Conservation (phyloP, 352 stramenopile species). For the Phytophthora pini region DNA sequence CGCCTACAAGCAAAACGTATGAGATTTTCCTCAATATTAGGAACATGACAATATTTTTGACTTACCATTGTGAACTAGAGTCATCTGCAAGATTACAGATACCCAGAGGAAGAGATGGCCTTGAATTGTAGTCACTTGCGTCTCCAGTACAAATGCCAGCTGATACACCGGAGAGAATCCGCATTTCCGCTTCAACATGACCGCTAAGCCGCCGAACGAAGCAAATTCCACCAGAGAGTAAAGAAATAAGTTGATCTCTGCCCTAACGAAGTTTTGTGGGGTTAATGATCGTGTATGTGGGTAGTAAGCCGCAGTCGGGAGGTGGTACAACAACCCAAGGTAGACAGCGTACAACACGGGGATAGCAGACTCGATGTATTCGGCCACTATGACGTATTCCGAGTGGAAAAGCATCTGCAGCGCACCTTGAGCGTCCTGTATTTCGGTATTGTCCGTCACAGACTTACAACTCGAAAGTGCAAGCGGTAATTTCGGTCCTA, state of each 20-base stretch:
- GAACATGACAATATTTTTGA: too few species aligned
- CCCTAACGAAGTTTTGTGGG: constrained; percentile 4
- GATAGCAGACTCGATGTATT: constrained; percentile 46
- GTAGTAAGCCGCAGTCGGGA: constrained; percentile 35
- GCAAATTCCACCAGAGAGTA: constrained; percentile 32
- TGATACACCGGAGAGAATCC: constrained; percentile 34
- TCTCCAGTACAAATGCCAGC: constrained; percentile 52
- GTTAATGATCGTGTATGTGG: constrained; percentile 15
- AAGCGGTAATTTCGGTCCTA: background rate
- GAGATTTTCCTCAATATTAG: too few species aligned
- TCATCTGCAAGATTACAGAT: constrained; percentile 32
- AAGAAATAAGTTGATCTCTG: constrained; percentile 22
- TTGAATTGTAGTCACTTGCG: constrained; percentile 28
- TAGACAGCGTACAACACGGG: constrained; percentile 41
- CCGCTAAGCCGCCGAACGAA: constrained; percentile 12
- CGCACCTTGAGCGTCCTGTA: constrained; percentile 10
- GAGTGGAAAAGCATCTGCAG: constrained; percentile 45
- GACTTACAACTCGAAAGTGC: background rate
- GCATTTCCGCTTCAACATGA: constrained; percentile 24
- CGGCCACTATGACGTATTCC: constrained; percentile 43
- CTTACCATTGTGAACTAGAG: constrained; percentile 38
- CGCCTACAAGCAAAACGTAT: background rate
- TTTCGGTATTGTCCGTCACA: background rate
- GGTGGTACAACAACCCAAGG: constrained; percentile 24
- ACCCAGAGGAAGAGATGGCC: constrained; percentile 37